Base-by-base conservation (phyloP, 495 filamentous ascomycete species). In the Aspergillus leporis region DNA sequence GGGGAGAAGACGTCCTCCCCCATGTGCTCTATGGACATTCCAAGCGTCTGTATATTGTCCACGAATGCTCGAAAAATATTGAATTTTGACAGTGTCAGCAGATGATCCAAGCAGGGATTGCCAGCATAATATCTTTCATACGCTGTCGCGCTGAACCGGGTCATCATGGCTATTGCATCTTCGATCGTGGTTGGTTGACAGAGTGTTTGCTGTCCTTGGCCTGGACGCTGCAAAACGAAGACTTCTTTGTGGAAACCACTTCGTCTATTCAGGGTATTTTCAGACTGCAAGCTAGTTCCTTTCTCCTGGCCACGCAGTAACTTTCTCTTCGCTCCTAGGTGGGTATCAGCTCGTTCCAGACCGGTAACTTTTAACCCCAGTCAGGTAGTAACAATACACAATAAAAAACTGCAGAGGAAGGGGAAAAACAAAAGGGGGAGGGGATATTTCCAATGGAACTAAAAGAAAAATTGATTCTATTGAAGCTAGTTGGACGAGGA, bases 41-140 rank as follows among this genome's bases (percentile, higher is more conserved):
- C 53, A 13, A 61, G 45, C 9, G 47, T 9, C 16, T 5, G 5
- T 32, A 5, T 10, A 32, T 61, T 61, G 14, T 61, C 45, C 53
- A 61, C 23, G 30, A 61, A 61, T 8, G 53, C 59, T 4, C 53
- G 59, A 18, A 61, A 52, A 30, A 61, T 22, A 31, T 61, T 61
- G 28, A 61, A 61, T 34, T 56, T 61, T 13, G 59, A 25, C 23
- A 61, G n/a, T n/a, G 52, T 61, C 16, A 55, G 45, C 12, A 61
- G 23, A 16, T 61, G 58, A 31, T 60, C 52, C 43, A 60, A 43
- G 16, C 58, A 60, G 14, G 58, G 58, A 30, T 60, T 41, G 10
- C 19, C 41, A 7, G 43, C n/a, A 30, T 41, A 60, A 52, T 55
- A 60, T 55, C 58, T 40, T 34, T 51, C 45, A 22, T 45, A 51